A percentile compares a stretch with the other conserved stretches of the same genome.
phyloP scores from a whole-genome alignment of 176 grass and related monocot genomes.

The Aegilops sharonensis region DNA sequence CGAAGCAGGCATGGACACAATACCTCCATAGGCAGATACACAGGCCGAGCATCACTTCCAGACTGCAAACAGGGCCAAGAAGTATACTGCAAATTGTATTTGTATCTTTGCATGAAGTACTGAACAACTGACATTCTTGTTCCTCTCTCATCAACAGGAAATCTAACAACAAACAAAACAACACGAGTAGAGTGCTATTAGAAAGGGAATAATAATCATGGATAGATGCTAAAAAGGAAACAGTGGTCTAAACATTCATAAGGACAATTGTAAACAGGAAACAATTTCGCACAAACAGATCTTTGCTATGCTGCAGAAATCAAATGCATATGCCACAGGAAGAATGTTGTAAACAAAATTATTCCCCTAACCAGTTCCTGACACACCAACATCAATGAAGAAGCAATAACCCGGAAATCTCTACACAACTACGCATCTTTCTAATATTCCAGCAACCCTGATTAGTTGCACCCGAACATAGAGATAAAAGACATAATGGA shows the following conservation, averaged over 20 bases:
- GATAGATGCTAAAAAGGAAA: not conserved
- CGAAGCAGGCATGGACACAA: not conserved
- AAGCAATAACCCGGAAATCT: not conserved
- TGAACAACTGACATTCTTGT: slow-evolving; percentile 51
- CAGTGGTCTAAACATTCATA: not conserved
- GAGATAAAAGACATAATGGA: not conserved
- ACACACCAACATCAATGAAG: not conserved
- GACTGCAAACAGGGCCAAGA: slow-evolving; percentile 71
- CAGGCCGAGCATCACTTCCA: slow-evolving; percentile 64
- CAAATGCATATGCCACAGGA: not conserved
- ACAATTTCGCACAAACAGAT: not conserved
- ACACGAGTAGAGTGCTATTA: not conserved
- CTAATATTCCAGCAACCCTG: not conserved
- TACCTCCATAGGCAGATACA: slow-evolving; percentile 84
- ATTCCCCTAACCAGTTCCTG: not conserved
- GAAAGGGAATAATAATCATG: not conserved
- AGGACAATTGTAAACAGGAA: not conserved
- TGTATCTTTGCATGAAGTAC: slow-evolving; percentile 67
- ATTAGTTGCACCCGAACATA: not conserved
- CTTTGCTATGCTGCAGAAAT: not conserved
- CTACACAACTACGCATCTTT: not conserved
- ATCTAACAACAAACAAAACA: slow-evolving; percentile 40
- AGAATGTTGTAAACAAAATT: not conserved
- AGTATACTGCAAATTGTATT: slow-evolving; percentile 37
- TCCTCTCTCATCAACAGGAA: slow-evolving; percentile 56